A percentile compares a stretch with the other conserved stretches of the same genome.
Conservation (phyloP, 495 filamentous ascomycete species). For the Neurospora discreta region DNA sequence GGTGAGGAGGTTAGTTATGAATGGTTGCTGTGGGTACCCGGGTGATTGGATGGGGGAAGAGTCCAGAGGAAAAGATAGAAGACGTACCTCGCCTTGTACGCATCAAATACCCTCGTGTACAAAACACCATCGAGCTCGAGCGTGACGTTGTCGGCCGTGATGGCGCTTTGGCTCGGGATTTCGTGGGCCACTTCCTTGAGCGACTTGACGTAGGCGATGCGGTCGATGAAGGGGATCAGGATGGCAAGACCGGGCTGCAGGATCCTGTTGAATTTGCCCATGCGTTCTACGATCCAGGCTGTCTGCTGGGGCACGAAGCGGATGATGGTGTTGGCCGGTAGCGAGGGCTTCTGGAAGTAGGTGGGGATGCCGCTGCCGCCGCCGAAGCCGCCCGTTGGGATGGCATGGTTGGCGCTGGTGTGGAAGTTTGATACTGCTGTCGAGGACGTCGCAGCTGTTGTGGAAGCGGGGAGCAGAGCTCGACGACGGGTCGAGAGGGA, state of each 20-base stretch:
- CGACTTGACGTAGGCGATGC: slow-evolving; percentile 95
- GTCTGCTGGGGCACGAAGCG: slow-evolving; percentile 98
- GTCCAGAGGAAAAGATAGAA: not conserved
- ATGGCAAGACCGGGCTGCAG: slow-evolving; percentile 84
- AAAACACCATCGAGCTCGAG: slow-evolving; percentile 90
- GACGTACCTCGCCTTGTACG: slow-evolving; percentile 82
- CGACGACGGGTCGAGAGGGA: not conserved
- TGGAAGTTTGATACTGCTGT: slow-evolving; percentile 20
- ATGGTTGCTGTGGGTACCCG: too few relatives aligned
- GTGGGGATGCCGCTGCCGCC: slow-evolving; percentile 31
- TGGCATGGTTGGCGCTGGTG: slow-evolving; percentile 12
- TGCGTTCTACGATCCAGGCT: slow-evolving; percentile 98
- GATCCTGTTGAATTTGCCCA: slow-evolving; percentile 93
- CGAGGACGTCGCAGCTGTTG: not conserved
- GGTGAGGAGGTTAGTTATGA: slow-evolving; percentile 5
- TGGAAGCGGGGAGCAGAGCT: not conserved
- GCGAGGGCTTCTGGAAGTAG: slow-evolving; percentile 46
- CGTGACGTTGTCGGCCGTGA: slow-evolving; percentile 97
- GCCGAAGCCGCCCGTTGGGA: slow-evolving; percentile 11
- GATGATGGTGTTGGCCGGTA: slow-evolving; percentile 89
- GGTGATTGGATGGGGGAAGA: not conserved
- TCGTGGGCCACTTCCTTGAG: slow-evolving; percentile 94
- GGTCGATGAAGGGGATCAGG: slow-evolving; percentile 82
- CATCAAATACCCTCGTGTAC: slow-evolving; percentile 92
- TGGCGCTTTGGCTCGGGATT: slow-evolving; percentile 88